phyloP scores from a whole-genome alignment of 805 yeast species.

The Starmerella ratchasimensis region DNA sequence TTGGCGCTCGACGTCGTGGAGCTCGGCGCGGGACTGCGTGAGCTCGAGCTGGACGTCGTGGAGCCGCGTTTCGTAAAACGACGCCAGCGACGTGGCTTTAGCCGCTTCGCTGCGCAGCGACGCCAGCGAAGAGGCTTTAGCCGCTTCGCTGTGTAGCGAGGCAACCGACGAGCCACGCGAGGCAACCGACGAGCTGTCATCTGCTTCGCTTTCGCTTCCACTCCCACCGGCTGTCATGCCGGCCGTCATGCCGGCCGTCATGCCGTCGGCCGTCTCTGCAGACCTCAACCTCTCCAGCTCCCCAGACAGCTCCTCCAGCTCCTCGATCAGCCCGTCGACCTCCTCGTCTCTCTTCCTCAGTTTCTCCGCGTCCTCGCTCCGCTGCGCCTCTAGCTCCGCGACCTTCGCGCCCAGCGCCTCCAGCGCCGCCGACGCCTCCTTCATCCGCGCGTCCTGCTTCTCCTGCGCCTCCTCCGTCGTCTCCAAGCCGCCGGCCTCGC shows the following conservation, averaged over 20 bases:
- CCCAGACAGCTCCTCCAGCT: background rate
- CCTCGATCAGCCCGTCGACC: background rate
- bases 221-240: too few relatives aligned
- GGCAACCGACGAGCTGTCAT: too few relatives aligned
- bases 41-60: too few relatives aligned
- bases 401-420: constrained; percentile 20
- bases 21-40: constrained; percentile 22
- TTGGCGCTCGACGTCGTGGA: background rate
- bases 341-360: background rate
- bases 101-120: too few relatives aligned
- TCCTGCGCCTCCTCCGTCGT: constrained; percentile 11
- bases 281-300: background rate
- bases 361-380: background rate
- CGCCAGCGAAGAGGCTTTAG: too few relatives aligned
- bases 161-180: too few relatives aligned
- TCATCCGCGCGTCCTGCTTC: constrained; percentile 22
- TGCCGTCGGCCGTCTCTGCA: too few relatives aligned
- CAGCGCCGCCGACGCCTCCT: constrained; percentile 27
- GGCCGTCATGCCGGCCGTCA: too few relatives aligned
- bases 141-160: too few relatives aligned
- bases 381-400: constrained; percentile 1
- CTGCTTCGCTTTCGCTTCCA: too few relatives aligned
- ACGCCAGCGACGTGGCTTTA: too few relatives aligned
- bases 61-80: too few relatives aligned
- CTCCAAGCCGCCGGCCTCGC: constrained; percentile 5